Evolutionary conservation across 2,329 filamentous ascomycete species (phyloP), one percentile per base, ranked within the genome.

Genomic region (Metarhizium guizhouense): DNA sequence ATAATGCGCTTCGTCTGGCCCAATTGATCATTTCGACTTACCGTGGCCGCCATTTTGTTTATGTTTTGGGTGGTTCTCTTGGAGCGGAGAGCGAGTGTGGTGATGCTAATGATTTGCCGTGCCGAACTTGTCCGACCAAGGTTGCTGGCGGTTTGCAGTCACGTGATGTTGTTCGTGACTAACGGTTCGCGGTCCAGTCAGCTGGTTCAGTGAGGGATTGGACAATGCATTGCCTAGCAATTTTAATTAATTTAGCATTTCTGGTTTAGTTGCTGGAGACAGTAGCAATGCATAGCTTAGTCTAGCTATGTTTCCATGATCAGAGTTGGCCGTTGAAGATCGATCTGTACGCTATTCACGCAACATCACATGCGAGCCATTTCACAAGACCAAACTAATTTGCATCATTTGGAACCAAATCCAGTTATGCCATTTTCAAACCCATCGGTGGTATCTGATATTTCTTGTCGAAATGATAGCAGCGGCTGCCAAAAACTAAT

Each of bases 41-140:
- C 84, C 79, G 81, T 79, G 74, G 82, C 57, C 52, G 57, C 83
- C 84, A 86, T 86, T 79, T 77, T 85, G 77, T 74, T 68, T 70
- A 68, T 77, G 68, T 72, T 45, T 68, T 72, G 70, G 70, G 67
- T 68, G 70, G 25, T 25, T 72, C 67, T 72, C 66, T 66, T 69
- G 68, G 72, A 76, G 74, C 75, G 72, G 71, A 75, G 74, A 76
- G 71, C 65, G 72, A 74, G 73, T 77, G 75, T 70, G 72, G 75
- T 64, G 63, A 69, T 68, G 65, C 72, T 71, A 71, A 70, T 73
- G 73, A 69, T 68, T 69, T 68, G 72, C 71, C 74, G 72, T 74
- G 70, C 76, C 72, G 71, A 74, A 74, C 66, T 62, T 67, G 63
- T 60, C 67, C 57, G 61, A 60, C 58, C 65, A 67, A 67, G 68